phyloP scores from a whole-genome alignment of 192 early-diverging fungal species.

The Coemansia nantahalensis region DNA sequence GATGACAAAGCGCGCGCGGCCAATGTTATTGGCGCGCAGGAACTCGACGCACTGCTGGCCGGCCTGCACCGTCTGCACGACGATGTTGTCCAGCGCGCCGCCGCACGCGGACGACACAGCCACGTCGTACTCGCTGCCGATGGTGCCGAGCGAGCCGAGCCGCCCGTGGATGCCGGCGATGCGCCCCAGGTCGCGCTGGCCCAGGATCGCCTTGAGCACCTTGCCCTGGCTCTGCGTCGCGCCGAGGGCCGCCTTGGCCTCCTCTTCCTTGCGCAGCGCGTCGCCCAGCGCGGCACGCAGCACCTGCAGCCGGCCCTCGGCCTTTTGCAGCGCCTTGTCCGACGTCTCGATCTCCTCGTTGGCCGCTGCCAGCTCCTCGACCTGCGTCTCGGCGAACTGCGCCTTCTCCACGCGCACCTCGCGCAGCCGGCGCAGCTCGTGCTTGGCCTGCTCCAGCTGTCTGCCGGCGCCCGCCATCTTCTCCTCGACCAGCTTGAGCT shows the following conservation, averaged over 20 bases:
- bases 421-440: slow-evolving; percentile 47
- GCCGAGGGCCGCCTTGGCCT: slow-evolving; percentile 62
- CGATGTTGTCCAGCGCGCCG: slow-evolving; percentile 74
- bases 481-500: slow-evolving; percentile 73
- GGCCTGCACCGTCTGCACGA: slow-evolving; percentile 84
- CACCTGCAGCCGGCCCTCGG: slow-evolving; percentile 36
- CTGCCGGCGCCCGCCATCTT: slow-evolving; percentile 54
- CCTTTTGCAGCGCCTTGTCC: slow-evolving; percentile 42
- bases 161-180: slow-evolving; percentile 82
- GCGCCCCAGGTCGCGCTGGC: slow-evolving; percentile 66
- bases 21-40: slow-evolving; percentile 79
- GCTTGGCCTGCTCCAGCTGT: slow-evolving; percentile 62
- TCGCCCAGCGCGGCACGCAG: slow-evolving; percentile 35
- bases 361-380: slow-evolving; percentile 46
- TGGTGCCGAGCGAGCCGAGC: slow-evolving; percentile 93
- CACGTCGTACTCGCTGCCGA: slow-evolving; percentile 92
- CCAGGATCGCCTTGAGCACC: slow-evolving; percentile 66
- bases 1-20: slow-evolving; percentile 80
- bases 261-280: slow-evolving; percentile 67
- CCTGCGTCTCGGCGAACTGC: slow-evolving; percentile 30
- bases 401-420: slow-evolving; percentile 48
- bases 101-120: slow-evolving; percentile 90
- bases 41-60: slow-evolving; percentile 90
- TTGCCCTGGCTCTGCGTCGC: slow-evolving; percentile 65
- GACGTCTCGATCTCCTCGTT: slow-evolving; percentile 57